phyloP scores from a whole-genome alignment of 768 basidiomycete species.

The Hericium rajendrae region DNA sequence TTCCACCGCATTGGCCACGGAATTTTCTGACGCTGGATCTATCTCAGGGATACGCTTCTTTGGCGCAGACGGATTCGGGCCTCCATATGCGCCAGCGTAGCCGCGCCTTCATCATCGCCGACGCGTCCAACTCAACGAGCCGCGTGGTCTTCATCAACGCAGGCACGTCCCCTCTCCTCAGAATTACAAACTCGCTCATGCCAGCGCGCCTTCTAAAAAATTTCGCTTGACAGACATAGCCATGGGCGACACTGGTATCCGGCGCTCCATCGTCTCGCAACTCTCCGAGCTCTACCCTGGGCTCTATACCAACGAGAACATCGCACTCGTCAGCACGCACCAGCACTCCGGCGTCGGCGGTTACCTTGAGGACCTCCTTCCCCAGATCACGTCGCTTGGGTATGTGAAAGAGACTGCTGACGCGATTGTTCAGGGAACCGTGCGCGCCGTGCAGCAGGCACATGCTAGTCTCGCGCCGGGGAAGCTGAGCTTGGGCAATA shows the following conservation, averaged over 20 bases:
- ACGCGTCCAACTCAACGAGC: slow-evolving; percentile 42
- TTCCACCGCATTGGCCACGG: no score
- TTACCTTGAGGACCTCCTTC: slow-evolving; percentile 69
- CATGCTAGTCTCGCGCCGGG: slow-evolving; percentile 54
- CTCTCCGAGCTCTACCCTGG: slow-evolving; percentile 50
- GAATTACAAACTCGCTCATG: neutral
- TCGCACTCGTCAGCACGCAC: slow-evolving; percentile 69
- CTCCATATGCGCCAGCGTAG: slow-evolving; percentile 74
- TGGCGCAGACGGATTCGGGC: slow-evolving; percentile 60
- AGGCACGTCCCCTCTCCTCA: slow-evolving; percentile 28
- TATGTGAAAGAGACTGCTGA: slow-evolving; percentile 64
- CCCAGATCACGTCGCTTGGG: slow-evolving; percentile 65
- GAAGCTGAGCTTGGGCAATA: slow-evolving; percentile 54
- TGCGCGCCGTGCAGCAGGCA: slow-evolving; percentile 59
- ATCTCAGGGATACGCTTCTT: slow-evolving; percentile 54
- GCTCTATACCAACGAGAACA: slow-evolving; percentile 59
- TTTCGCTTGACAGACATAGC: slow-evolving; percentile 46
- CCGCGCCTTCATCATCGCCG: slow-evolving; percentile 69
- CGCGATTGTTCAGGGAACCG: slow-evolving; percentile 63
- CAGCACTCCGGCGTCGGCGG: slow-evolving; percentile 73
- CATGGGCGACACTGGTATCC: slow-evolving; percentile 73
- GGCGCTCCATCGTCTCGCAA: slow-evolving; percentile 53
- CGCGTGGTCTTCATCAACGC: slow-evolving; percentile 70
- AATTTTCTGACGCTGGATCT: neutral
- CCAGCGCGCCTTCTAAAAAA: neutral